Evolutionary conservation across 208 protist genomes (phyloP).

Genomic region (Leishmania martiniquensis): DNA sequence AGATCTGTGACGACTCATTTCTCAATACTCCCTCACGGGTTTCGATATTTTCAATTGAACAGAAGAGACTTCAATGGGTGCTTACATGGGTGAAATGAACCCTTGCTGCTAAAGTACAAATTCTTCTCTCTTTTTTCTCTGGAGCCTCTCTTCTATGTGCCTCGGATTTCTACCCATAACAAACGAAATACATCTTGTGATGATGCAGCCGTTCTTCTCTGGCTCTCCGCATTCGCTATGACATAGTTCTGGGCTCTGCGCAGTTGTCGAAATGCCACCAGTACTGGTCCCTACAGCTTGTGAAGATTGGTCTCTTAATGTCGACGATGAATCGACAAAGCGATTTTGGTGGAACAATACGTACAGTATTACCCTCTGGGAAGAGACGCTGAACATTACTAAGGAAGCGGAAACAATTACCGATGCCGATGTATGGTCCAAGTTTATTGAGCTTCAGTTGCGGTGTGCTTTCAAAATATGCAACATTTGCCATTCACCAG

Average conservation of each 20-base stretch:
- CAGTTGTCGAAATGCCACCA: conserved; percentile 16
- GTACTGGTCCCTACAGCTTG: conserved; percentile 57
- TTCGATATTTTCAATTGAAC: background rate
- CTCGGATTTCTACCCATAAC: background rate
- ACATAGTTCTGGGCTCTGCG: conserved; percentile 9
- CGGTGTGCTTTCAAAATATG: conserved; percentile 71
- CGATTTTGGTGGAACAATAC: conserved; percentile 84
- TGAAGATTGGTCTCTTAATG: conserved; percentile 76
- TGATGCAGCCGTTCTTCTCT: background rate
- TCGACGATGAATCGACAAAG: conserved; percentile 37
- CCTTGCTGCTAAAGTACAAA: background rate
- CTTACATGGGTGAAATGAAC: background rate
- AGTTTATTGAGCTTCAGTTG: conserved; percentile 71
- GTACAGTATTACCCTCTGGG: conserved; percentile 77
- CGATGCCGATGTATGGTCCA: conserved; percentile 66
- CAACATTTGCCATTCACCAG: conserved; percentile 53
- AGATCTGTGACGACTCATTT: background rate
- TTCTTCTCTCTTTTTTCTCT: background rate
- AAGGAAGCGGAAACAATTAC: conserved; percentile 32
- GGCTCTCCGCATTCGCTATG: background rate
- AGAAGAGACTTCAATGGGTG: background rate
- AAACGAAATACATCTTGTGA: background rate
- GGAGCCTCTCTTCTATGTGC: background rate
- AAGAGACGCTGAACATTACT: conserved; percentile 42
- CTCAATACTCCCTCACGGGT: background rate